Evolutionary conservation across 805 yeast genomes (phyloP).

Genomic region (Helenozyma rhizophorensis): DNA sequence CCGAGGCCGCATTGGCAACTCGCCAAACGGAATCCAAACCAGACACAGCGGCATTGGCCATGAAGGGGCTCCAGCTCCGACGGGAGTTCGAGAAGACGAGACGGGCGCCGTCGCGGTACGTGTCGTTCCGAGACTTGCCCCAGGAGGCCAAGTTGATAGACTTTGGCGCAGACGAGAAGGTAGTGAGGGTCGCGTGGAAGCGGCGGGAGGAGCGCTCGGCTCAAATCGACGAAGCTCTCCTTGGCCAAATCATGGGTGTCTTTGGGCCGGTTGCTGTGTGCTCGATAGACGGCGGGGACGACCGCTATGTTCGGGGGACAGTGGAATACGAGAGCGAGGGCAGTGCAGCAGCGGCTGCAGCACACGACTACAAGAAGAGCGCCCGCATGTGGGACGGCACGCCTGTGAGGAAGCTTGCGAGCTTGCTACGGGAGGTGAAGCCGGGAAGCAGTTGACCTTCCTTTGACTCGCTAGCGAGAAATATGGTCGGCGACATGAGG

Average conservation of each 20-base stretch:
- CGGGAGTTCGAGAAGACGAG: conserved; percentile 6
- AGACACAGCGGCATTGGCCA: conserved; percentile 27
- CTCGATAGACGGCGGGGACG: conserved; percentile 4
- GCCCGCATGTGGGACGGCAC: conserved; percentile 45
- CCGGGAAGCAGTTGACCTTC: no score
- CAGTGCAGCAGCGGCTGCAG: conserved; percentile 31
- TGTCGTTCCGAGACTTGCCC: conserved; percentile 20
- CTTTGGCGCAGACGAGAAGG: no score
- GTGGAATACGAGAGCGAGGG: conserved; percentile 26
- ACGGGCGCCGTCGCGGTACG: conserved; percentile 9
- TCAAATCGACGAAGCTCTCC: conserved; percentile 26
- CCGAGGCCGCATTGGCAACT: conserved; percentile 12
- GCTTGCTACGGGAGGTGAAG: conserved; percentile 33
- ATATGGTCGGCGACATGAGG: no score
- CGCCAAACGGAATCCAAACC: conserved; percentile 12
- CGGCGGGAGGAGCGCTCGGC: conserved; percentile 31
- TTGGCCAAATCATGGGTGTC: conserved; percentile 38
- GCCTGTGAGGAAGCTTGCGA: conserved; percentile 41
- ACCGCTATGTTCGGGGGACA: conserved; percentile 35
- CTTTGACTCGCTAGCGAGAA: no score
- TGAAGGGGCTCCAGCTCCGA: conserved; percentile 18
- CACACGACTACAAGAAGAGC: conserved; percentile 39
- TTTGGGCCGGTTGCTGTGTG: conserved; percentile 37
- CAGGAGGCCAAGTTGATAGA: not conserved
- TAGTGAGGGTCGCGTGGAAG: conserved; percentile 43